These are phyloP conservation scores for Trametes villosa DNA, from an alignment of 768 basidiomycete genomes.

Conservation along the genomic window DNA sequence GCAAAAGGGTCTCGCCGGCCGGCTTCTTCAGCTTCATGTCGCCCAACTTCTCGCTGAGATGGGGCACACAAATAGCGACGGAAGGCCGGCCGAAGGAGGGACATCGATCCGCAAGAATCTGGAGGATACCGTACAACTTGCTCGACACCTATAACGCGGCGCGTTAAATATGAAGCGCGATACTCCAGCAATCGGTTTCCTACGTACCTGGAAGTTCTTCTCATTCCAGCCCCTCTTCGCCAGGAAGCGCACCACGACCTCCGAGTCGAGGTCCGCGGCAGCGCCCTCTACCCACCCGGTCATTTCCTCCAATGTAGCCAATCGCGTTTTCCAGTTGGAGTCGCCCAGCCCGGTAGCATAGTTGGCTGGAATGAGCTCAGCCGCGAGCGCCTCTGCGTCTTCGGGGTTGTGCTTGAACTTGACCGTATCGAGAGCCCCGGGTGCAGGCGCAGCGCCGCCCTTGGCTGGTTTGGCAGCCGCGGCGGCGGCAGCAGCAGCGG, in stretches of 20 bases:
- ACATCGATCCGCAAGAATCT: slow-evolving; percentile 72
- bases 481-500: slow-evolving; percentile 42
- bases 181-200: not conserved
- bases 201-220: slow-evolving; percentile 92
- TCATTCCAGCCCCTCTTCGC: slow-evolving; percentile 97
- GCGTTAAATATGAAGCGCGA: slow-evolving; percentile 8
- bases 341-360: slow-evolving; percentile 80
- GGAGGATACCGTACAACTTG: slow-evolving; percentile 83
- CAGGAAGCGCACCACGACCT: slow-evolving; percentile 85
- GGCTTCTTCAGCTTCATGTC: slow-evolving; percentile 97
- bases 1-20: slow-evolving; percentile 81
- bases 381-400: slow-evolving; percentile 84
- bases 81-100: slow-evolving; percentile 87
- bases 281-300: slow-evolving; percentile 76
- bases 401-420: slow-evolving; percentile 92
- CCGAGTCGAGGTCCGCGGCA: slow-evolving; percentile 73
- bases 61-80: slow-evolving; percentile 76
- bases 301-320: slow-evolving; percentile 89
- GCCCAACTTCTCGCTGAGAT: slow-evolving; percentile 92
- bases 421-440: slow-evolving; percentile 74
- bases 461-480: slow-evolving; percentile 51
- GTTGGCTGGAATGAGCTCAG: slow-evolving; percentile 69
- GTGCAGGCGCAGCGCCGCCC: slow-evolving; percentile 48
- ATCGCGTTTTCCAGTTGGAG: slow-evolving; percentile 89
- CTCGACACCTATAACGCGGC: slow-evolving; percentile 94